Base-by-base conservation (phyloP, 169 alveolate genomes). In the Eimeria mitis region DNA sequence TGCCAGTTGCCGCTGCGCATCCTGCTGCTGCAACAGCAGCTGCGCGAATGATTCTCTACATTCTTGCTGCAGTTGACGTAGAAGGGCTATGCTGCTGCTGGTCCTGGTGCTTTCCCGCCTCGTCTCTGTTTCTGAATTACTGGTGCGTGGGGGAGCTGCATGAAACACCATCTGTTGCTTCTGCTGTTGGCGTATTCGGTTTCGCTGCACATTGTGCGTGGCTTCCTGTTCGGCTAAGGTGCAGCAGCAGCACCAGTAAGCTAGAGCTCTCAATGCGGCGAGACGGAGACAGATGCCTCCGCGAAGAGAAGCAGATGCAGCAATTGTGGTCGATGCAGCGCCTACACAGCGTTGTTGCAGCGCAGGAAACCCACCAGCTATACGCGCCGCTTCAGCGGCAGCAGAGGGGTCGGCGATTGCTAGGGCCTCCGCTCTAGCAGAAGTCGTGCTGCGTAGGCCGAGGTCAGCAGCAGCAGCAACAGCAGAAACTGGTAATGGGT, bases 51-150 rank as follows among this genome's bases (percentile, higher is more conserved):
- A 61, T 21, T 61, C 95, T 23, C 87, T 44, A 31, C 91, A 91
- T 54, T 78, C 91, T 68, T 91, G 90, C 54, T 76, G 95, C 73
- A 56, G 91, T 71, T 78, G 83, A 23, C 87, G 73, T 84, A 91
- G 76, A 59, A 84, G 95, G 75, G 68, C 59, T 68, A 76, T 61
- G 87, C 95, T 59, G 76, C 91, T 79, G 91, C 81, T 56, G 91
- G 47, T 78, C 42, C 68, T 63, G 73, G 37, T 91, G 70, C n/a
- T 61, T n/a, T 59, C 49, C 70, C 21, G 63, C 2, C 23, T 37
- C 47, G 11, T 49, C 37, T 84, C 78, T 56, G 11, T 49, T 23
- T 84, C 78, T 56, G 79, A 37, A 56, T 79, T 56, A 47, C 40
- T n/a, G 56, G n/a, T 16, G 88, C 90, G 56, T 37, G 89, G 44